These are phyloP conservation scores for Steccherinum ochraceum DNA, from an alignment of 768 basidiomycete species.

Conservation along the genomic window DNA sequence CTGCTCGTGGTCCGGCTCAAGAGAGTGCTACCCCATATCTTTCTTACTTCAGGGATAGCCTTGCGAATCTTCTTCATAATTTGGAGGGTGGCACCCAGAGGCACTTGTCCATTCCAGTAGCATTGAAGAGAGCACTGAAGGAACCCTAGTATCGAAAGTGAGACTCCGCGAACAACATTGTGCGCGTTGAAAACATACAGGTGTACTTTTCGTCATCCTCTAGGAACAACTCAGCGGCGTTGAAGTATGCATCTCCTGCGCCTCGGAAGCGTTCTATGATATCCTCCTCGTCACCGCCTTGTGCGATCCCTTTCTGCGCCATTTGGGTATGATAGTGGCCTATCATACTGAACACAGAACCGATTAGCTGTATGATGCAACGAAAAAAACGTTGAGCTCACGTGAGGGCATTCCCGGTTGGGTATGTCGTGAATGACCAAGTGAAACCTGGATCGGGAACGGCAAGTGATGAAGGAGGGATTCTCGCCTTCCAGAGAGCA, in stretches of 20 bases:
- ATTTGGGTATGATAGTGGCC: constrained; percentile 11
- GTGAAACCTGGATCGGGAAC: background rate
- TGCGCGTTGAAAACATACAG: background rate
- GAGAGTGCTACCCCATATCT: background rate
- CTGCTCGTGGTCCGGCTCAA: too few relatives aligned
- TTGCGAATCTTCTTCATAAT: constrained; percentile 1
- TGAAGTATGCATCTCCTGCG: constrained; percentile 5
- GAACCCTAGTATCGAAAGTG: background rate
- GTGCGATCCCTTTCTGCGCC: background rate
- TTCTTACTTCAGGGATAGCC: background rate
- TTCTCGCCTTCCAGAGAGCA: background rate
- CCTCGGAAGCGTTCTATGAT: background rate
- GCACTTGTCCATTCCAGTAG: background rate
- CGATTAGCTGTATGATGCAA: background rate
- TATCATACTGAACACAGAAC: constrained; percentile 1
- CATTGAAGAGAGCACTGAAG: background rate
- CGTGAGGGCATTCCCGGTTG: background rate
- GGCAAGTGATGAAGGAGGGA: background rate
- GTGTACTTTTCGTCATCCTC: constrained; percentile 6
- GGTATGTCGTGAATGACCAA: background rate
- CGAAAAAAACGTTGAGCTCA: background rate
- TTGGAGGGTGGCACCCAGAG: background rate
- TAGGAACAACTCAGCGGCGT: constrained; percentile 6
- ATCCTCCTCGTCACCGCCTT: background rate
- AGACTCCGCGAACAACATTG: background rate